A percentile compares a stretch with the other conserved stretches of the same genome.
Conservation (phyloP, 257 asterid genomes). For the Rhazya stricta region DNA sequence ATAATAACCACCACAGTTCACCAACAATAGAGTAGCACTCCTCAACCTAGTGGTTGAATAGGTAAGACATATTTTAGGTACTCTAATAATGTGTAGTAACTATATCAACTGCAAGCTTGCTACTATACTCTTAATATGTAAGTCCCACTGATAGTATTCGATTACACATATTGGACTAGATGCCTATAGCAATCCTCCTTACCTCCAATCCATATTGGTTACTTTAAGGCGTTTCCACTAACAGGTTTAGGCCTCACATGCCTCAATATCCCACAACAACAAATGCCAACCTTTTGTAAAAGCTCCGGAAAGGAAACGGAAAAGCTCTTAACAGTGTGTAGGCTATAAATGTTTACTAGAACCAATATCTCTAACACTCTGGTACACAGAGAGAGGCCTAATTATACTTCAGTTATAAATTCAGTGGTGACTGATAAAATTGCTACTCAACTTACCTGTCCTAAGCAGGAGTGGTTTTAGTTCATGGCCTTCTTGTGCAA, state of each 20-base stretch:
- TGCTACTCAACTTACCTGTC: constrained; percentile 39
- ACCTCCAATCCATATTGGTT: too few species aligned
- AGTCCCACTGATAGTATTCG: background rate
- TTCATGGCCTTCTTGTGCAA: constrained; percentile 82
- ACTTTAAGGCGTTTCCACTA: too few species aligned
- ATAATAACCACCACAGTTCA: background rate
- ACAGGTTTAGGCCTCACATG: background rate
- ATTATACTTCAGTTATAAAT: background rate
- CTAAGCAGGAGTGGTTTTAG: constrained; percentile 48
- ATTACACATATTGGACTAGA: background rate
- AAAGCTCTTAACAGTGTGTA: background rate
- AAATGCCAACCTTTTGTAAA: background rate
- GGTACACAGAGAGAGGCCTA: background rate
- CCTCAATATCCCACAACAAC: background rate
- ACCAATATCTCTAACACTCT: background rate
- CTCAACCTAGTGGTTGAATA: background rate
- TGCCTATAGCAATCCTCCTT: too few species aligned
- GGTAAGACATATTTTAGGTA: background rate
- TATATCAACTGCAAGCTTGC: background rate
- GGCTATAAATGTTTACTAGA: background rate
- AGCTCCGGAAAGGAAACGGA: background rate
- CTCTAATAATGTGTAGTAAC: background rate
- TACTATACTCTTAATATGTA: background rate
- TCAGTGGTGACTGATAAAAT: background rate
- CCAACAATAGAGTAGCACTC: background rate